These are phyloP conservation scores for Chlorella sorokiniana DNA, from an alignment of 139 green algal genomes.

Conservation along the genomic window DNA sequence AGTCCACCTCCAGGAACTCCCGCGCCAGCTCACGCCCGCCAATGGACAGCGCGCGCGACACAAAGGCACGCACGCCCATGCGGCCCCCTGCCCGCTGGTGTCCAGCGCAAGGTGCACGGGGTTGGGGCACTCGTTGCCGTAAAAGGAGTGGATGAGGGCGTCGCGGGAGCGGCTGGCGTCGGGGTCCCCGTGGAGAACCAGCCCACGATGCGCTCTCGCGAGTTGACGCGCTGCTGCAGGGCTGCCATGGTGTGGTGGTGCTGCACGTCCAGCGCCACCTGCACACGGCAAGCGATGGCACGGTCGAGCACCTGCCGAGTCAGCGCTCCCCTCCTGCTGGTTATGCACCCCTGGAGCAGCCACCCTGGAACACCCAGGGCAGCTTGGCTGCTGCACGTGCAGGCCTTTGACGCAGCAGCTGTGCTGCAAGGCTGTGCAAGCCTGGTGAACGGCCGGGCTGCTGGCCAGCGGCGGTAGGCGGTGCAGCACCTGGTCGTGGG, in stretches of 20 bases:
- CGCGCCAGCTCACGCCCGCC: constrained; percentile 67
- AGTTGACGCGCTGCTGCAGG: constrained; percentile 88
- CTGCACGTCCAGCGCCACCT: constrained; percentile 93
- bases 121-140: constrained; percentile 69
- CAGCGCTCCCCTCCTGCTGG: no score
- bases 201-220: constrained; percentile 85
- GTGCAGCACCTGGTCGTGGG: constrained; percentile 74
- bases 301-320: neutral
- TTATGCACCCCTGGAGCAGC: no score
- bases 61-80: constrained; percentile 73
- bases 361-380: no score
- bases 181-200: constrained; percentile 88
- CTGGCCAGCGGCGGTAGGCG: neutral
- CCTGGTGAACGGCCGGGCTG: neutral
- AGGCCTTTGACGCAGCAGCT: no score
- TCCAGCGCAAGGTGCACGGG: constrained; percentile 88
- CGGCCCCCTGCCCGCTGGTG: constrained; percentile 68
- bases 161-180: constrained; percentile 77
- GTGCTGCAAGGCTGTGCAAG: neutral
- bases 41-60: constrained; percentile 64
- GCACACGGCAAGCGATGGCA: constrained; percentile 3
- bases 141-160: constrained; percentile 93
- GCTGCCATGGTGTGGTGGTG: constrained; percentile 94
- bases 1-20: constrained; percentile 85
- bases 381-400: no score